Conservation (phyloP, 2,329 filamentous ascomycete species). For the Arthroderma sp. region DNA sequence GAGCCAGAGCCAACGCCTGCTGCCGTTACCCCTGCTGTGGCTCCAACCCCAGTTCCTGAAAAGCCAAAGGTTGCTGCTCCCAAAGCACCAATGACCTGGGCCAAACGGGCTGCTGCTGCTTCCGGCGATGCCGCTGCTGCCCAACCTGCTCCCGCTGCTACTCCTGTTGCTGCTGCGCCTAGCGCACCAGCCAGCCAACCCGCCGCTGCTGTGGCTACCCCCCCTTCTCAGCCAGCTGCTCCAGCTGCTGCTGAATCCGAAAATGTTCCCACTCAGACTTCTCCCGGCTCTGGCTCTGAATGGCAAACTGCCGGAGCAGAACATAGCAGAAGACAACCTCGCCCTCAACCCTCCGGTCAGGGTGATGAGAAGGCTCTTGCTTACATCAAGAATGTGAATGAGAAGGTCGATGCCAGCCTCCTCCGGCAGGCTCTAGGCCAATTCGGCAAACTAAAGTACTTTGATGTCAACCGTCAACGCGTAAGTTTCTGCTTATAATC, state of each 20-base stretch:
- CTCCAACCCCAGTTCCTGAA: constrained; percentile 36
- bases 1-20: constrained; percentile 42
- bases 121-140: constrained; percentile 20
- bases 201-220: constrained; percentile 24
- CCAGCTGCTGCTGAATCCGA: constrained; percentile 36
- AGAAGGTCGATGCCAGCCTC: constrained; percentile 65
- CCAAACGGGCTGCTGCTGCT: constrained; percentile 31
- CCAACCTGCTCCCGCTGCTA: constrained; percentile 17
- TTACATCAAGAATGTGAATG: constrained; percentile 92
- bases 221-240: constrained; percentile 23
- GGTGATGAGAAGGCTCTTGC: constrained; percentile 61
- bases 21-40: constrained; percentile 33
- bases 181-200: constrained; percentile 20
- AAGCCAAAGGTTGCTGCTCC: constrained; percentile 36
- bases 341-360: constrained; percentile 52
- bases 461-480: constrained; percentile 58
- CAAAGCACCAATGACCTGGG: constrained; percentile 46
- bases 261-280: constrained; percentile 62
- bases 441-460: constrained; percentile 52
- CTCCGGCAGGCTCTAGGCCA: constrained; percentile 57
- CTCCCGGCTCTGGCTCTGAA: constrained; percentile 50
- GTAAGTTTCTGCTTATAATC: constrained; percentile 36
- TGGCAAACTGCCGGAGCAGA: constrained; percentile 77
- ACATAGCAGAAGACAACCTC: constrained; percentile 72
- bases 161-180: constrained; percentile 19